Evolutionary conservation across 2,329 filamentous ascomycete genomes (phyloP).

Genomic region (Orbilia oligospora): DNA sequence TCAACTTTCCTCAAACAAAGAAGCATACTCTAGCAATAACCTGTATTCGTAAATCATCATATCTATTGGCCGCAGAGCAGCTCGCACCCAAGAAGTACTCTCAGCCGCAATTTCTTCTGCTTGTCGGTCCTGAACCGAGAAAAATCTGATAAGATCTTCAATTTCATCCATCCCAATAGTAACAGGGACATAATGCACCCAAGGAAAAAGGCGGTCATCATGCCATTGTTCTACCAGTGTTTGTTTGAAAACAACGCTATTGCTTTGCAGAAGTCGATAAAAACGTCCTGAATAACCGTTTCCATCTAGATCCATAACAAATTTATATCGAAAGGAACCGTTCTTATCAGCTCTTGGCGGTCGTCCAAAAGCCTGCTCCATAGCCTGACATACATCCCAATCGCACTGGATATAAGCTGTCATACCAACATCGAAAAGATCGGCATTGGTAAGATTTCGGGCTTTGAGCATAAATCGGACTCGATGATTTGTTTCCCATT

Average conservation of each 20-base stretch:
- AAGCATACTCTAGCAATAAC: constrained; percentile 25
- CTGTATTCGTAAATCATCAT: constrained; percentile 34
- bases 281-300: constrained; percentile 28
- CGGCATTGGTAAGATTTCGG: constrained; percentile 20
- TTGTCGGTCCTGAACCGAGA: neutral
- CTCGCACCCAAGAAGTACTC: constrained; percentile 9
- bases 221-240: constrained; percentile 31
- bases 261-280: constrained; percentile 21
- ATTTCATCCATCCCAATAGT: constrained; percentile 14
- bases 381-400: constrained; percentile 3
- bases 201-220: constrained; percentile 19
- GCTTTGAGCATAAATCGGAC: constrained; percentile 16
- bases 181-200: constrained; percentile 29
- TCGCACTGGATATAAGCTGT: constrained; percentile 32
- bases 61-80: constrained; percentile 13
- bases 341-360: constrained; percentile 13
- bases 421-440: constrained; percentile 30
- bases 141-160: constrained; percentile 20
- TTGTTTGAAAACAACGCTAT: constrained; percentile 32
- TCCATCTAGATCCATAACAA: constrained; percentile 29
- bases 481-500: constrained; percentile 27
- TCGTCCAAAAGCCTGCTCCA: constrained; percentile 1
- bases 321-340: constrained; percentile 20
- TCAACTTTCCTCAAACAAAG: constrained; percentile 15
- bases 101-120: constrained; percentile 15